Evolutionary conservation across 805 yeast species (phyloP).

Genomic region (Zygosaccharomyces lentus): DNA sequence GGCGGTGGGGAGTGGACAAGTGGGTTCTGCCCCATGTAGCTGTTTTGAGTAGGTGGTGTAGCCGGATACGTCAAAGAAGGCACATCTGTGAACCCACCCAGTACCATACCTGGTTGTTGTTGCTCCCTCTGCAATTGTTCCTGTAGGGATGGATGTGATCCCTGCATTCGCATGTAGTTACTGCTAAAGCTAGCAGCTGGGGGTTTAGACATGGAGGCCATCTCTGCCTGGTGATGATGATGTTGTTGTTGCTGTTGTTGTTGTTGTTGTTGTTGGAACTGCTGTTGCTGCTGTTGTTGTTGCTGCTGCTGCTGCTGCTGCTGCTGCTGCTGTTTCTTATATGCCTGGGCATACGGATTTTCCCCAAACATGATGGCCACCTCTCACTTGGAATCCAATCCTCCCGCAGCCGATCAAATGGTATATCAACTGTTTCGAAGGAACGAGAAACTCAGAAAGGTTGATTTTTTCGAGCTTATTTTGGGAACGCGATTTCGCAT

Average conservation of each 20-base stretch:
- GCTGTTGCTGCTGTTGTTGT: neutral
- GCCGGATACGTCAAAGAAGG: constrained; percentile 32
- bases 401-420: neutral
- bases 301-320: neutral
- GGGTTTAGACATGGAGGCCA: constrained; percentile 25
- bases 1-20: constrained; percentile 27
- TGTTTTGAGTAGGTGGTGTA: constrained; percentile 28
- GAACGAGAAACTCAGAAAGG: neutral
- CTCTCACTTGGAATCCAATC: neutral
- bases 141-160: constrained; percentile 39
- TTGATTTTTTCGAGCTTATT: constrained; percentile 4
- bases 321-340: neutral
- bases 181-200: constrained; percentile 37
- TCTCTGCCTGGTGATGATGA: constrained; percentile 11
- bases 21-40: constrained; percentile 15
- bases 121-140: constrained; percentile 23
- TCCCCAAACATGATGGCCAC: constrained; percentile 1
- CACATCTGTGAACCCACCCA: constrained; percentile 31
- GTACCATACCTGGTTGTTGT: constrained; percentile 7
- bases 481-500: neutral
- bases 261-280: constrained; percentile 1
- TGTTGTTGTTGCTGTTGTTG: constrained; percentile 4
- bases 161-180: constrained; percentile 37
- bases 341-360: constrained; percentile 4
- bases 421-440: neutral